Evolutionary conservation across 1,139 yeast genomes (phyloP), one percentile per base, ranked within the genome.

Genomic region (Sugiyamaella xylanicola): DNA sequence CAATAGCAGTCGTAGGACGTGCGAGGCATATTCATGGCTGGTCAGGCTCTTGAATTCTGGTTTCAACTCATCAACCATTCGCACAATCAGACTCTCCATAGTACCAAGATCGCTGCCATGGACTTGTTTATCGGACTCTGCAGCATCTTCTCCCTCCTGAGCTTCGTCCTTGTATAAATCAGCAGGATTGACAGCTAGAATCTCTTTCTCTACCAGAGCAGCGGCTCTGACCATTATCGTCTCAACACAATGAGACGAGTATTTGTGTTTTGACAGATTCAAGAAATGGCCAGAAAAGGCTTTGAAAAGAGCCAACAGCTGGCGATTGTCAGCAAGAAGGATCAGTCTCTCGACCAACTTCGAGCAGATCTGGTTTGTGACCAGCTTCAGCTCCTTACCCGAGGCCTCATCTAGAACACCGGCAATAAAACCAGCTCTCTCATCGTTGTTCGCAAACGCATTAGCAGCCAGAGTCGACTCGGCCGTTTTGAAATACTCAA

Each of bases 361-460:
- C 17, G 98, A 92, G 68, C 97, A 91, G 56, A 92, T 89, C 67
- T 92, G 98, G 68, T 93, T 92, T 2, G 97, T 92, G 8, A 89
- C 97, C 51, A 93, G 78, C 71, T 93, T 93, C 64, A 95, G 76
- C 72, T 93, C 99, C 65, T 92, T 91, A 4, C 97, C 97, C 56
- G 80, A 79, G 29, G 92, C 82, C 74, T 93, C 99, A 63, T 87
- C 96, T 61, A 88, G 78, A 3, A 90, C 92, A 63, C 92, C 86
- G 9, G 78, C 71, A 27, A 90, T 84, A 67, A 92, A 91, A 1
- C 87, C 86, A 3, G 72, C 72, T 64, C 86, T 82, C 62, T 91
- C 97, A 56, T 88, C 96, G 1, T 80, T 77, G 16, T 79, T 76
- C 39, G 83, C 90, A 68, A 93, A 90, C 0, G 95, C 86, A 70